phyloP scores from a whole-genome alignment of 176 grass and related monocot genomes.

The Raddia distichophylla region DNA sequence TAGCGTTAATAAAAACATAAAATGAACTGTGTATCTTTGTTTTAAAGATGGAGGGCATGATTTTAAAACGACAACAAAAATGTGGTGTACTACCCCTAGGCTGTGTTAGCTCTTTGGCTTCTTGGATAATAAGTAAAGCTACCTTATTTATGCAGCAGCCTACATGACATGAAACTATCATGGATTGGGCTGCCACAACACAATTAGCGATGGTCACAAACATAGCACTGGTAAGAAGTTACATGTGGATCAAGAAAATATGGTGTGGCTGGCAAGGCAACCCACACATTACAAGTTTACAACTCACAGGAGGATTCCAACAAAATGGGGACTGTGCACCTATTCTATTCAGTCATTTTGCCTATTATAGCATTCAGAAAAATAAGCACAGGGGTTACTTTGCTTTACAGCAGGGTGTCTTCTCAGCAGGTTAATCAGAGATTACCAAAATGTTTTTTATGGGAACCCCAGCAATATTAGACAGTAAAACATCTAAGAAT shows the following conservation, averaged over 20 bases:
- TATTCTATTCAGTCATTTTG: conserved; percentile 1
- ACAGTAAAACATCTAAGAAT: neutral
- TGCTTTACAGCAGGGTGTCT: neutral
- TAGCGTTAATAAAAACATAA: neutral
- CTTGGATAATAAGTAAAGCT: neutral
- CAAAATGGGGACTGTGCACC: neutral
- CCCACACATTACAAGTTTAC: neutral
- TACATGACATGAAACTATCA: neutral
- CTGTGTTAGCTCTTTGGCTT: neutral
- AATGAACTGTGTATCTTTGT: neutral
- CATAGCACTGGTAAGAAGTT: neutral
- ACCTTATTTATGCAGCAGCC: neutral
- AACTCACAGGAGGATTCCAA: neutral
- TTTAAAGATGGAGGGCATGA: neutral
- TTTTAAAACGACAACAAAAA: neutral
- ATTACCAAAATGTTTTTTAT: neutral
- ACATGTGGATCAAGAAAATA: neutral
- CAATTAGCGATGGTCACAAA: neutral
- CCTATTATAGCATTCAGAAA: neutral
- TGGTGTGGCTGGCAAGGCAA: neutral
- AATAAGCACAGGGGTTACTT: neutral
- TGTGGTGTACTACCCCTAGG: neutral
- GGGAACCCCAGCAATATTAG: neutral
- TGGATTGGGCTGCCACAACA: neutral
- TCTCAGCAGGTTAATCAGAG: conserved; percentile 24